Evolutionary conservation across 352 stramenopile species (phyloP).

Genomic region (Phytopythium helicoides): DNA sequence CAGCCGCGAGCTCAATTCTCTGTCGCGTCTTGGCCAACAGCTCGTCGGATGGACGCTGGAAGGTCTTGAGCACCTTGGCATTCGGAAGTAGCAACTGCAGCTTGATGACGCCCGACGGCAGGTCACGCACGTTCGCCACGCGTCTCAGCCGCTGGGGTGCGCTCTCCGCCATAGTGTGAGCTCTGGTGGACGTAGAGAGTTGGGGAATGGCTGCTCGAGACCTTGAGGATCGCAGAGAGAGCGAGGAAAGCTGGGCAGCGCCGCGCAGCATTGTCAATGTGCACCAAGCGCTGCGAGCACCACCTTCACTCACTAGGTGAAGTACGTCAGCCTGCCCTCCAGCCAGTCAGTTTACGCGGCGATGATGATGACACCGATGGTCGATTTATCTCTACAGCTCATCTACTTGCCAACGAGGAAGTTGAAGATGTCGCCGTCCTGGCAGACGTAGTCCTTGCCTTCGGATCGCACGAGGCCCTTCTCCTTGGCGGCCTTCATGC

Average conservation of each 20-base stretch:
- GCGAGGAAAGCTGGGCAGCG: no score
- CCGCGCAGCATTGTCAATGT: no score
- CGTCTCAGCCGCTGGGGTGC: conserved; percentile 3
- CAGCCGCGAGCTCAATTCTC: conserved; percentile 52
- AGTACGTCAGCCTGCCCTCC: conserved; percentile 1
- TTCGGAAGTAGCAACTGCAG: conserved; percentile 49
- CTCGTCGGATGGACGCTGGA: conserved; percentile 38
- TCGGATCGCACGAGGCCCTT: conserved; percentile 92
- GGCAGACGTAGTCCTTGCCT: conserved; percentile 98
- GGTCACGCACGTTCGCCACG: conserved; percentile 47
- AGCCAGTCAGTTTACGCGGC: conserved; percentile 1
- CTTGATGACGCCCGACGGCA: conserved; percentile 14
- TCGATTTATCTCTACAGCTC: background rate
- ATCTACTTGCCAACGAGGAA: conserved; percentile 89
- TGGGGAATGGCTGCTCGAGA: background rate
- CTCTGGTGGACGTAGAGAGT: background rate
- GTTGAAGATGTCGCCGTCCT: conserved; percentile 98
- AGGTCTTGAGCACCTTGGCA: conserved; percentile 41
- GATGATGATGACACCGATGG: background rate
- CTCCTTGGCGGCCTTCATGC: conserved; percentile 94
- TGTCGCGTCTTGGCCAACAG: conserved; percentile 52
- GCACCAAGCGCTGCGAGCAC: no score
- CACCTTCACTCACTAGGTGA: conserved; percentile 6
- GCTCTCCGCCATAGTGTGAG: background rate
- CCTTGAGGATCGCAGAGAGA: no score